Evolutionary conservation across 495 filamentous ascomycete species (phyloP).

Genomic region (Letharia columbiana): DNA sequence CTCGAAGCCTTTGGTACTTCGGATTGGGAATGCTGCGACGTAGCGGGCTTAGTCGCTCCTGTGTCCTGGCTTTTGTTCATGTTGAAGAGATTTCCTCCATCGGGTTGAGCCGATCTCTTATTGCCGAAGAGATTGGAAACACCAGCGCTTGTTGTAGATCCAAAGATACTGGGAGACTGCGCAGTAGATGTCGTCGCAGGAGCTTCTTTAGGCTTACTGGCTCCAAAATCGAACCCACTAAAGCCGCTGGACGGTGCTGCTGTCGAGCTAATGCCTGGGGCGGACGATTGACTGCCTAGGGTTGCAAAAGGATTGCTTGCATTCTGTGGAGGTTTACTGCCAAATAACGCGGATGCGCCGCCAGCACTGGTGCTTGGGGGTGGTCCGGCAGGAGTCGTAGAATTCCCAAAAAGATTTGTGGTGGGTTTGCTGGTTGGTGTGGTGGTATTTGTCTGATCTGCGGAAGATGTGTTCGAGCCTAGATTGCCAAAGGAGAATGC

Average conservation of each 20-base stretch:
- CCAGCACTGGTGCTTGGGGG: constrained; percentile 26
- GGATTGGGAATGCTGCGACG: constrained; percentile 8
- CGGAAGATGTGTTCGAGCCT: constrained; percentile 17
- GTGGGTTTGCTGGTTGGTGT: constrained; percentile 27
- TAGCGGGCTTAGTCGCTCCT: constrained; percentile 1
- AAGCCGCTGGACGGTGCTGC: constrained; percentile 18
- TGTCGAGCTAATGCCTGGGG: constrained; percentile 1
- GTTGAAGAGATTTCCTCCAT: constrained; percentile 18
- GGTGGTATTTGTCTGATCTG: constrained; percentile 15
- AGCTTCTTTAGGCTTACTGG: constrained; percentile 7
- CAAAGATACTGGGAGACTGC: constrained; percentile 14
- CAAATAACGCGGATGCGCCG: constrained; percentile 10
- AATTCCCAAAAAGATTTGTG: constrained; percentile 21
- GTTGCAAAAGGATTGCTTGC: constrained; percentile 13
- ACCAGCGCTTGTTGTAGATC: constrained; percentile 14
- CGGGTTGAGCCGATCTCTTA: constrained; percentile 19
- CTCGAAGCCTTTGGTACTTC: constrained; percentile 10
- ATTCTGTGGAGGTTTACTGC: constrained; percentile 11
- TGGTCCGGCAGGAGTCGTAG: constrained; percentile 36
- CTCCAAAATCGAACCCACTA: constrained; percentile 13
- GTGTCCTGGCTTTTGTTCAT: constrained; percentile 18
- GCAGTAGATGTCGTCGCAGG: constrained; percentile 3
- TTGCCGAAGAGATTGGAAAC: constrained; percentile 20
- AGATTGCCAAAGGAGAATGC: constrained; percentile 16
- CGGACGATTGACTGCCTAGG: neutral